Evolutionary conservation across 2,329 filamentous ascomycete species (phyloP).

Genomic region (Mycocentrospora acerina): DNA sequence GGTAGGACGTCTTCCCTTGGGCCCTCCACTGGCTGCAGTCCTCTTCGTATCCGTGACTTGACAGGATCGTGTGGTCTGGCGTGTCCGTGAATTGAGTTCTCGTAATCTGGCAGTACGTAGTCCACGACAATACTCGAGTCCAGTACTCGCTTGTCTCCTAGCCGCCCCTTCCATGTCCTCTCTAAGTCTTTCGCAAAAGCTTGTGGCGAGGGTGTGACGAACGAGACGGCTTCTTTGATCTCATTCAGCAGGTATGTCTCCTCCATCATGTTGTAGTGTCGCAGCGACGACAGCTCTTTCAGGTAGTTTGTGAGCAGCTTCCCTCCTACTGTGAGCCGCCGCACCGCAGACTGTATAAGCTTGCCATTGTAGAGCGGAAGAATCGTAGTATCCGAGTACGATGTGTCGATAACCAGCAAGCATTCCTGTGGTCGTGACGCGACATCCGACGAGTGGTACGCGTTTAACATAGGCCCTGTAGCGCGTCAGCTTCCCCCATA

Average conservation of each 20-base stretch:
- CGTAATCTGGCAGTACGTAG: constrained; percentile 86
- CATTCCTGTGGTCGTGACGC: constrained; percentile 68
- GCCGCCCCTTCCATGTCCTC: constrained; percentile 68
- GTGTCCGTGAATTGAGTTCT: constrained; percentile 64
- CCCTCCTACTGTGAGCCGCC: constrained; percentile 85
- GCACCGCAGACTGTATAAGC: constrained; percentile 76
- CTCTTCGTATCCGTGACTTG: constrained; percentile 55
- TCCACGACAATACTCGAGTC: constrained; percentile 70
- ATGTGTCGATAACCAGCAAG: constrained; percentile 84
- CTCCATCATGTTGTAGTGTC: constrained; percentile 94
- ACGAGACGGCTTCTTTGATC: constrained; percentile 90
- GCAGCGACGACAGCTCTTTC: constrained; percentile 82
- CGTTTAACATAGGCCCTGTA: constrained; percentile 71
- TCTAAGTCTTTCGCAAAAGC: constrained; percentile 75
- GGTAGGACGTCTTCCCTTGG: constrained; percentile 77
- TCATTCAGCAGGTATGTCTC: constrained; percentile 93
- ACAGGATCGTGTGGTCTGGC: constrained; percentile 76
- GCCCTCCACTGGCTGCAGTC: constrained; percentile 50
- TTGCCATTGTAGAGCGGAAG: constrained; percentile 81
- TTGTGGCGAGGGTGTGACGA: constrained; percentile 65
- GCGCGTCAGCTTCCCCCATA: constrained; percentile 1
- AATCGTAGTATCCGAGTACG: constrained; percentile 89
- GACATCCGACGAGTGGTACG: constrained; percentile 63
- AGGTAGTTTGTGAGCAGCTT: constrained; percentile 93
- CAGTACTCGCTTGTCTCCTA: constrained; percentile 60